phyloP scores from a whole-genome alignment of 2,329 filamentous ascomycete species.

The Colletotrichum tanaceti region DNA sequence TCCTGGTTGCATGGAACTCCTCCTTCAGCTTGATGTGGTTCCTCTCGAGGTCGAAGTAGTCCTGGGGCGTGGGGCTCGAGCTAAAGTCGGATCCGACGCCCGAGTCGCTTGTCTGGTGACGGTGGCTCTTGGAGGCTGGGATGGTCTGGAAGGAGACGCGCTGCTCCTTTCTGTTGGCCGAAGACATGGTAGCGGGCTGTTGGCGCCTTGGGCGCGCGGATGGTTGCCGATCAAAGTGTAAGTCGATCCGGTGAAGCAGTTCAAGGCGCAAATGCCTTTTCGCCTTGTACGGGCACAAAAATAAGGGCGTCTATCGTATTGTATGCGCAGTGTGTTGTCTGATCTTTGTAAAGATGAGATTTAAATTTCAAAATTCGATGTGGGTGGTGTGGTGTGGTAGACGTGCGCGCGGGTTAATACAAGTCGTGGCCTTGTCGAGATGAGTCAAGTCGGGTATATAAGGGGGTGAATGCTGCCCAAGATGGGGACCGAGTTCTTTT shows the following conservation, averaged over 20 bases:
- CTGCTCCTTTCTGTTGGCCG: conserved; percentile 38
- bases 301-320: conserved; percentile 3
- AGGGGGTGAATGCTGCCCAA: conserved; percentile 34
- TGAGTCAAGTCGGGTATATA: conserved; percentile 40
- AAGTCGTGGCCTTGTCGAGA: conserved; percentile 31
- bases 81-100: conserved; percentile 42
- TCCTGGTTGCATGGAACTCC: conserved; percentile 43
- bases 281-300: conserved; percentile 14
- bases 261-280: conserved; percentile 10
- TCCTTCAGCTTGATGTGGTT: conserved; percentile 40
- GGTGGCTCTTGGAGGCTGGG: conserved; percentile 37
- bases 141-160: conserved; percentile 38
- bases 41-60: conserved; percentile 35
- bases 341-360: conserved; percentile 11
- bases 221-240: conserved; percentile 26
- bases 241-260: conserved; percentile 14
- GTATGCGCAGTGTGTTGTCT: conserved; percentile 18
- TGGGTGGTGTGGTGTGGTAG: conserved; percentile 34
- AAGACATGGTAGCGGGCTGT: conserved; percentile 36
- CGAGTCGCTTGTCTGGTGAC: conserved; percentile 42
- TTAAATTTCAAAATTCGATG: conserved; percentile 30
- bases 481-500: conserved; percentile 31
- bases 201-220: neutral
- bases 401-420: conserved; percentile 32
- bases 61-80: conserved; percentile 42